phyloP scores from a whole-genome alignment of 768 basidiomycete species.

The Leccinellum luteum region DNA sequence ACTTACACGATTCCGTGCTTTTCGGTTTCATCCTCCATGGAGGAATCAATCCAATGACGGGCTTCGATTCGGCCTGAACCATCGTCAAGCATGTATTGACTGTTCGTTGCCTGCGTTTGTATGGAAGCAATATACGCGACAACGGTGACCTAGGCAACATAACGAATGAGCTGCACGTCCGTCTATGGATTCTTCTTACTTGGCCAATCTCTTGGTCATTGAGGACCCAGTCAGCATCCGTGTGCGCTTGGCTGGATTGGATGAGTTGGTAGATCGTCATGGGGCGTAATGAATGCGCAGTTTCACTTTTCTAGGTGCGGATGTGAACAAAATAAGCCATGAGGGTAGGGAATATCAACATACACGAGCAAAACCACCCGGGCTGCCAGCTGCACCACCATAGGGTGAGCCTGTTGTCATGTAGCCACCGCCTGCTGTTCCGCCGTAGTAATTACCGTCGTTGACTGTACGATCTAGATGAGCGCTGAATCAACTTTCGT shows the following conservation, averaged over 20 bases:
- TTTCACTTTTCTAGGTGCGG: conserved; percentile 33
- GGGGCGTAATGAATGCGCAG: conserved; percentile 58
- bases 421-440: conserved; percentile 53
- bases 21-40: conserved; percentile 51
- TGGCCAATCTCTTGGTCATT: conserved; percentile 81
- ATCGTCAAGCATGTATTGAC: conserved; percentile 79
- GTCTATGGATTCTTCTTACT: conserved; percentile 38
- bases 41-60: conserved; percentile 79
- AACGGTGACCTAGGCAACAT: conserved; percentile 54
- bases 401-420: conserved; percentile 61
- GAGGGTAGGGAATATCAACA: conserved; percentile 8
- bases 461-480: conserved; percentile 15
- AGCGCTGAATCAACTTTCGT: neutral
- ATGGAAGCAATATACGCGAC: conserved; percentile 73
- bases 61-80: conserved; percentile 79
- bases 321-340: neutral
- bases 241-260: conserved; percentile 76
- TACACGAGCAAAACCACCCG: conserved; percentile 50
- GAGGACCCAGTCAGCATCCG: conserved; percentile 86
- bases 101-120: conserved; percentile 74
- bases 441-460: conserved; percentile 43
- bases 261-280: conserved; percentile 75
- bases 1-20: conserved; percentile 48
- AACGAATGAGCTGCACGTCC: conserved; percentile 1
- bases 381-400: conserved; percentile 54